Evolutionary conservation across 441 rosid genomes (phyloP), one percentile per base, ranked within the genome.

Genomic region (Melastoma candidum): DNA sequence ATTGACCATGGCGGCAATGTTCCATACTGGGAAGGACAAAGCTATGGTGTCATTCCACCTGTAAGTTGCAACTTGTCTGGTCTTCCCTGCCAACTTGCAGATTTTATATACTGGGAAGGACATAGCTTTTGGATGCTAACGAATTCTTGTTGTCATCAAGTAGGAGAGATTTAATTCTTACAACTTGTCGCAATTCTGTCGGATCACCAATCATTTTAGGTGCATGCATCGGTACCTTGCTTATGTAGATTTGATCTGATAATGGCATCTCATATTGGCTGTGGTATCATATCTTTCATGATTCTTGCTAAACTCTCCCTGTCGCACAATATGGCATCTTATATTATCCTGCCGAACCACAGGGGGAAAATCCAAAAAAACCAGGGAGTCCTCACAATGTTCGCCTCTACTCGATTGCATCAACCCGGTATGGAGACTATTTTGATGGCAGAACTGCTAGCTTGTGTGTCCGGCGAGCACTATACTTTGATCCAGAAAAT

Each of bases 11-110:
- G 74, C 17, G 88, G 95, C 12, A 82, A 92, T 50, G 92, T 85
- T 65, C 97, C 98, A 46, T 92, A 92, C 46, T 92, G 97, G 98
- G 98, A 92, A 79, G 98, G 98, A 59, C 98, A 92, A 72, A 87
- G 98, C 81, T 92, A 83, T 47, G 97, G 98, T 59, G 87, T 92
- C 26, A 88, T 92, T 22, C 98, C 98, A 68, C 97, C 95, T 27
- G 98, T 92, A 81, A 84, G 98, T 71, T 29, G 24, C 36, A 14
- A 27, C 24, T 11, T 53, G 46, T 32, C n/a, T 11, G 24, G 27
- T 3, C 1, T 53, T 10, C 41, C 41, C 41, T 36, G 7, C 41
- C 41, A 36, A 29, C 6, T 36, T 36, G 41, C 41, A 36, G 8
- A 36, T 6, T 36, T 36, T 36, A 36, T 2, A 9, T 36, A 36